Percentiles rank a stretch among this genome's conserved stretches.
phyloP scores from a whole-genome alignment of 2,329 filamentous ascomycete genomes.

The Penicillium sp. region DNA sequence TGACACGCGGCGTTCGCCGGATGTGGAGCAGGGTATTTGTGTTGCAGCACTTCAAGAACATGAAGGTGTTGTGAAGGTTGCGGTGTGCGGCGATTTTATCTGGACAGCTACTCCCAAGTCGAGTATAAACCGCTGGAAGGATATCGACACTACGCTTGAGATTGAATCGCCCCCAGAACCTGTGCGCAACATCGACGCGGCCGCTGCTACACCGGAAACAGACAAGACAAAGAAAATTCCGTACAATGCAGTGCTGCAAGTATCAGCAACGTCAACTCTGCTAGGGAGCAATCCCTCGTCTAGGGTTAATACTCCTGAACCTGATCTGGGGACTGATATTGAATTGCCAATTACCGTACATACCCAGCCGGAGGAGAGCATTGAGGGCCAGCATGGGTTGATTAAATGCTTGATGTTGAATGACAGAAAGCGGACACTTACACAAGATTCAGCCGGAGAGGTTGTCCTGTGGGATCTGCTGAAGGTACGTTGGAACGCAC shows the following conservation, averaged over 20 bases:
- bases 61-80: slow-evolving; percentile 63
- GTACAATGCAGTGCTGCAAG: slow-evolving; percentile 71
- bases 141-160: slow-evolving; percentile 76
- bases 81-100: slow-evolving; percentile 69
- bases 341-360: slow-evolving; percentile 63
- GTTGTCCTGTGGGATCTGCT: slow-evolving; percentile 94
- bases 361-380: slow-evolving; percentile 71
- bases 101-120: slow-evolving; percentile 91
- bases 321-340: slow-evolving; percentile 50
- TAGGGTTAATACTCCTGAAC: slow-evolving; percentile 54
- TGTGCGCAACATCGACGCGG: slow-evolving; percentile 45
- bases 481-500: slow-evolving; percentile 54
- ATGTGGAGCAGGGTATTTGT: slow-evolving; percentile 84
- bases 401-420: slow-evolving; percentile 93
- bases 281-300: slow-evolving; percentile 54
- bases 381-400: slow-evolving; percentile 91
- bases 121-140: slow-evolving; percentile 87
- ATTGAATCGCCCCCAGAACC: slow-evolving; percentile 53
- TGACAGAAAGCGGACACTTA: slow-evolving; percentile 84
- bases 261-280: slow-evolving; percentile 82
- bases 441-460: slow-evolving; percentile 90
- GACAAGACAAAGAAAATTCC: slow-evolving; percentile 62
- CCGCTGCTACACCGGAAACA: slow-evolving; percentile 14
- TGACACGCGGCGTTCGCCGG: slow-evolving; percentile 73
- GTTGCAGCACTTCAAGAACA: slow-evolving; percentile 92